Evolutionary conservation across 2,329 filamentous ascomycete species (phyloP).

Genomic region (Trichoderma harzianum): DNA sequence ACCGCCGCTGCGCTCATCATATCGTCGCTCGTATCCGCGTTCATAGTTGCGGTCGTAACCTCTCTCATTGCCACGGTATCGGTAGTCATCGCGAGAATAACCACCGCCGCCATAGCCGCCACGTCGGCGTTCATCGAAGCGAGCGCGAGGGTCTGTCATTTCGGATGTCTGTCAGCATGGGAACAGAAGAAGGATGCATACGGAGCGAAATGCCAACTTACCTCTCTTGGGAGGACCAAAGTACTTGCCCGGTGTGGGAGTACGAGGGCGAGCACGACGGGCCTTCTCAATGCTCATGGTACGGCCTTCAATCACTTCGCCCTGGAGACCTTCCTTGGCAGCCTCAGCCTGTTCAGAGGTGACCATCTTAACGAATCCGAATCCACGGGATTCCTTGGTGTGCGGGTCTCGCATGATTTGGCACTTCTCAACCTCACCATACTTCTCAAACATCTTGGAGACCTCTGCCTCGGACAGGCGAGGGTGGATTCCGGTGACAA

Average conservation of each 20-base stretch:
- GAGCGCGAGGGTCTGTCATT: constrained; percentile 37
- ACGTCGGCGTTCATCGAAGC: constrained; percentile 61
- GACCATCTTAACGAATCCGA: constrained; percentile 99
- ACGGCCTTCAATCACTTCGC: constrained; percentile 90
- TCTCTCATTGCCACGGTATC: constrained; percentile 47
- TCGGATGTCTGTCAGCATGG: not conserved
- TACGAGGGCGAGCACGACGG: constrained; percentile 88
- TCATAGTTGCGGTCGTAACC: constrained; percentile 47
- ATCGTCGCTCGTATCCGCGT: constrained; percentile 42
- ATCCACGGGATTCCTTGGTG: constrained; percentile 96
- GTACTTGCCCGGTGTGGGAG: constrained; percentile 97
- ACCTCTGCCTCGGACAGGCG: constrained; percentile 87
- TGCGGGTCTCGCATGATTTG: constrained; percentile 99
- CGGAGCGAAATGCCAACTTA: constrained; percentile 46
- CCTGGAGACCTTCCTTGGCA: constrained; percentile 92
- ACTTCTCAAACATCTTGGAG: constrained; percentile 94
- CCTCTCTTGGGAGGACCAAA: constrained; percentile 97
- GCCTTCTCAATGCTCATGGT: constrained; percentile 99
- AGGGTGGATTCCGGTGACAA: constrained; percentile 97
- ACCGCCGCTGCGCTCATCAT: constrained; percentile 30
- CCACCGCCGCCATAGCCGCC: constrained; percentile 54
- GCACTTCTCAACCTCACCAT: constrained; percentile 97
- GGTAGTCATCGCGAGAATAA: constrained; percentile 55
- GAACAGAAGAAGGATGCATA: constrained; percentile 23
- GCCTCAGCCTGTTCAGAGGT: constrained; percentile 93